Evolutionary conservation across 2,329 filamentous ascomycete species (phyloP), one percentile per base, ranked within the genome.

Genomic region (Aaosphaeria pasadenensis): DNA sequence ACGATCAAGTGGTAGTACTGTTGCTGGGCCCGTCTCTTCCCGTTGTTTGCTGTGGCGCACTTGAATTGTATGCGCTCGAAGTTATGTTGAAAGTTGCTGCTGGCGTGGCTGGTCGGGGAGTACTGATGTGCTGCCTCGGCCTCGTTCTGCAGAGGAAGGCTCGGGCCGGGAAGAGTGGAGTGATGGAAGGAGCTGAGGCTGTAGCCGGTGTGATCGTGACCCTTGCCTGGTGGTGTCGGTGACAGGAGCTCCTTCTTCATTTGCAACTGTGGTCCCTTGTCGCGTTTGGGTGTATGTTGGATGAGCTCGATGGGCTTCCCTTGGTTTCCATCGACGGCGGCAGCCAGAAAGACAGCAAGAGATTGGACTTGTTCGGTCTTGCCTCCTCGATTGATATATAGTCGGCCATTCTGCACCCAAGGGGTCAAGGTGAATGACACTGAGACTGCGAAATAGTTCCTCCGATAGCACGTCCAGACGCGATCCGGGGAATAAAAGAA

Each of bases 41-140:
- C 91, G 57, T 96, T 96, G 73, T 96, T 96, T 28, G 90, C 89
- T 0, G 91, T 96, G 1, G 91, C 91, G 55, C 89, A 89, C 69
- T 95, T 95, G 79, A 96, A 96, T 60, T 96, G 91, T 44, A 96
- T 94, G 7, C 91, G 85, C 65, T 96, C 91, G 64, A 95, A 96
- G 0, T 78, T 81, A 48, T 85, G 80, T n/a, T 77, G 75, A 6
- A 69, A 72, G 9, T 59, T 66, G 45, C 59, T 68, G 30, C 53
- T 64, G 0, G 60, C 54, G 42, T 71, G 68, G 42, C 58, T 63
- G 4, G 69, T 54, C 5, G 70, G 60, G 9, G 66, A 65, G 48
- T 61, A 71, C 40, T 59, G 58, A 17, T 72, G 66, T 4, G 60
- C 54, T 1, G 63, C 48, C 7, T 68, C 59, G 11, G 56, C 50